These are phyloP conservation scores for Cryoendolithus antarcticus DNA, from an alignment of 2,329 filamentous ascomycete species.

Conservation along the genomic window DNA sequence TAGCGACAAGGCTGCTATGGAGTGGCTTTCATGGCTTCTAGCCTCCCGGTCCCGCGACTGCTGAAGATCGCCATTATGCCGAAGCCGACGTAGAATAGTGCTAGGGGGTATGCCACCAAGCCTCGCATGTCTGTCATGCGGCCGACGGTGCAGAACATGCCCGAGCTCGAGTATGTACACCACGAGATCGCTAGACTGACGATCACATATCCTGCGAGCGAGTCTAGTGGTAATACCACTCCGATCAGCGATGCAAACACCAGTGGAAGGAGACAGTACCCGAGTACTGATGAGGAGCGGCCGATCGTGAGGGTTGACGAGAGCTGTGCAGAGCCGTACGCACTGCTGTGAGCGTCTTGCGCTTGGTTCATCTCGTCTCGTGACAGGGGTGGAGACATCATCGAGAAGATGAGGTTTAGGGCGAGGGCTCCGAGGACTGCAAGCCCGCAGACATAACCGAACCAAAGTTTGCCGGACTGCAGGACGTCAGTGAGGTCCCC, in stretches of 20 bases:
- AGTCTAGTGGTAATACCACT: conserved; percentile 81
- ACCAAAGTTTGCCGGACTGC: conserved; percentile 89
- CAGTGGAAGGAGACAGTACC: conserved; percentile 87
- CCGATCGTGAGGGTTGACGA: conserved; percentile 79
- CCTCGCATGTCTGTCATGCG: conserved; percentile 86
- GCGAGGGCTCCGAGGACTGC: conserved; percentile 77
- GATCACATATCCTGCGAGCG: conserved; percentile 70
- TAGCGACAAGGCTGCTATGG: not conserved
- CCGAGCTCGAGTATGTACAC: conserved; percentile 90
- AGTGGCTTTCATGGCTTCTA: conserved; percentile 38
- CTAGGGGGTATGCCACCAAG: conserved; percentile 85
- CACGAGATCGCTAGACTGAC: conserved; percentile 80
- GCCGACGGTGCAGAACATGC: conserved; percentile 85
- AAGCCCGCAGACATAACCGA: conserved; percentile 96
- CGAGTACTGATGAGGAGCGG: conserved; percentile 77
- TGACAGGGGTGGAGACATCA: conserved; percentile 77
- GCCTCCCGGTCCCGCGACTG: conserved; percentile 60
- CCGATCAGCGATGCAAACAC: conserved; percentile 76
- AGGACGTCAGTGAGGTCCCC: not conserved
- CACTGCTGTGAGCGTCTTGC: conserved; percentile 32
- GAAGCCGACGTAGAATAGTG: conserved; percentile 92
- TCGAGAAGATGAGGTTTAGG: conserved; percentile 82
- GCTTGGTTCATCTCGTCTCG: conserved; percentile 35
- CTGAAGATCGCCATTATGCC: conserved; percentile 98
- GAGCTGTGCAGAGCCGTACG: conserved; percentile 45